Evolutionary conservation across 495 filamentous ascomycete species (phyloP).

Genomic region (Trichoderma orchidacearum): DNA sequence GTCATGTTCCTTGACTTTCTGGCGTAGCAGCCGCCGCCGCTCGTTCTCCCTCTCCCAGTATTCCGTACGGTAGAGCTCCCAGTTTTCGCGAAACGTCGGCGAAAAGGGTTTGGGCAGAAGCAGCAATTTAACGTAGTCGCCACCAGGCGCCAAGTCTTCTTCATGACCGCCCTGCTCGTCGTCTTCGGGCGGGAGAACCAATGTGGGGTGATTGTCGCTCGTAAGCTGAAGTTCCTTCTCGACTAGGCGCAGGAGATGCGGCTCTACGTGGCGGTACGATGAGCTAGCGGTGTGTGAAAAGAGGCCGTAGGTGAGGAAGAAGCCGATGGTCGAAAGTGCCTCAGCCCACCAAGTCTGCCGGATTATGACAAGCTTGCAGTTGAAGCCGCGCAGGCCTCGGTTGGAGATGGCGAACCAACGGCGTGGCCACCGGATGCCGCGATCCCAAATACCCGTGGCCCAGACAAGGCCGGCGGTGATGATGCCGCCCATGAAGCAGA

Average conservation of each 20-base stretch:
- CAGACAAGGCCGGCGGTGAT: conserved; percentile 75
- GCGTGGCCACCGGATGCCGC: conserved; percentile 86
- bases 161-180: conserved; percentile 47
- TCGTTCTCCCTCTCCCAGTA: conserved; percentile 98
- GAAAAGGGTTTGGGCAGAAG: conserved; percentile 91
- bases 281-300: conserved; percentile 47
- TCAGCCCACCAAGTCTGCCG: conserved; percentile 75
- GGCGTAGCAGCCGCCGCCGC: conserved; percentile 57
- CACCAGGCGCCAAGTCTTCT: conserved; percentile 79
- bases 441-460: conserved; percentile 90
- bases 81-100: conserved; percentile 89
- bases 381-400: conserved; percentile 78
- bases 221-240: conserved; percentile 30
- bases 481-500: conserved; percentile 75
- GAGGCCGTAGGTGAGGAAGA: conserved; percentile 63
- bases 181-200: conserved; percentile 26
- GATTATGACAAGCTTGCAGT: conserved; percentile 86
- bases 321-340: conserved; percentile 49
- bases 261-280: conserved; percentile 56
- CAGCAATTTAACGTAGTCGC: conserved; percentile 81
- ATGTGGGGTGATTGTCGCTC: conserved; percentile 22
- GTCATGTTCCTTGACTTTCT: conserved; percentile 50
- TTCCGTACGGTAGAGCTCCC: conserved; percentile 83
- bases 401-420: conserved; percentile 83
- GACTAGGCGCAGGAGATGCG: conserved; percentile 33